Evolutionary conservation across 345 rosid species (phyloP).

Genomic region (Linum usitatissimum): DNA sequence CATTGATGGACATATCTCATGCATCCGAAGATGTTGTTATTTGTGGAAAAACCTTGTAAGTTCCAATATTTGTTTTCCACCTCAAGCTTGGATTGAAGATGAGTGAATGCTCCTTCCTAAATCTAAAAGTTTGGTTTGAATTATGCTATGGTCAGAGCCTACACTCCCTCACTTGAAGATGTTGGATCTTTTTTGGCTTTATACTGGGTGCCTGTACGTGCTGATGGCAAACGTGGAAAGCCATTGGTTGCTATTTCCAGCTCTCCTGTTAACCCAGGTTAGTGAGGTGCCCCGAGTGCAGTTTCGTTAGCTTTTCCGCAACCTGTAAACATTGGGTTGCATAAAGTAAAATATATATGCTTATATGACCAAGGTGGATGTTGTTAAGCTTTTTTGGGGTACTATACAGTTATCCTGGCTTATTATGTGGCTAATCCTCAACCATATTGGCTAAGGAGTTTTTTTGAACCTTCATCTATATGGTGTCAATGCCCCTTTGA

Average conservation of each 20-base stretch:
- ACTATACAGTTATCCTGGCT: not conserved
- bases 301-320: not conserved
- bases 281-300: not conserved
- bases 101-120: not conserved
- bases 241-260: conserved; percentile 60
- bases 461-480: not conserved
- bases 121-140: conserved; percentile 5
- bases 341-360: not conserved
- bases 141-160: conserved; percentile 36
- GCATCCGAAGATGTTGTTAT: conserved; percentile 37
- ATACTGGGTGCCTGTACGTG: conserved; percentile 77
- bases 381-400: not conserved
- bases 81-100: conserved; percentile 10
- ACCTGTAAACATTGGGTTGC: not conserved
- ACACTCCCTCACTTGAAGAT: conserved; percentile 83
- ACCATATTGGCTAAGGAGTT: not conserved
- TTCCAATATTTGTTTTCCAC: conserved; percentile 6
- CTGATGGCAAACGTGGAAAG: conserved; percentile 77
- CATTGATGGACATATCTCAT: conserved; percentile 41
- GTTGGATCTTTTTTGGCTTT: conserved; percentile 70
- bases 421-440: not conserved
- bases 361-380: not conserved
- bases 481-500: not conserved
- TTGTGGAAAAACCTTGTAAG: conserved; percentile 67
- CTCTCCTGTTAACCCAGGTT: conserved; percentile 80